These are phyloP conservation scores for Capsicum rhomboideum DNA, from an alignment of 257 asterid genomes.

Conservation along the genomic window DNA sequence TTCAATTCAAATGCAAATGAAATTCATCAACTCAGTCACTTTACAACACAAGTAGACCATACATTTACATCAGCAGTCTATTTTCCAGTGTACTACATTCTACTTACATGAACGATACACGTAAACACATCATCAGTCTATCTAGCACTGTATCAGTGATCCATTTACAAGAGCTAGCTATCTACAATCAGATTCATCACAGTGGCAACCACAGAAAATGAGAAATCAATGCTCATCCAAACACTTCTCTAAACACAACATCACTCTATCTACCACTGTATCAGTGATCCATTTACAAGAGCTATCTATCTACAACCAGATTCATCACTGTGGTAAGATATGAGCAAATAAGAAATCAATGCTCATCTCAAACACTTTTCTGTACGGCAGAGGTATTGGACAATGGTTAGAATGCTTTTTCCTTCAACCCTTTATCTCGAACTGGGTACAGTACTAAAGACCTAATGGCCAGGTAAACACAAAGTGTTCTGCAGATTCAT, in stretches of 20 bases:
- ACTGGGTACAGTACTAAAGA: neutral
- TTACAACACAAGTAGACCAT: neutral
- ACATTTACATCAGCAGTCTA: neutral
- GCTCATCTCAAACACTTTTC: neutral
- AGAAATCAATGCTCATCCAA: neutral
- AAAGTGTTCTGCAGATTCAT: constrained; percentile 17
- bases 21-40: neutral
- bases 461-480: constrained; percentile 2
- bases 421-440: neutral
- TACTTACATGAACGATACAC: neutral
- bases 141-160: neutral
- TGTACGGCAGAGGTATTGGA: neutral
- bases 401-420: neutral
- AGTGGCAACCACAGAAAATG: neutral
- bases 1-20: neutral
- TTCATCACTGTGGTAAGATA: neutral
- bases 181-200: neutral
- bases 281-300: neutral
- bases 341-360: neutral
- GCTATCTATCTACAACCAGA: neutral
- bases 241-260: neutral
- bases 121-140: neutral
- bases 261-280: neutral
- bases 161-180: neutral
- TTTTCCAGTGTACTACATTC: neutral